Conservation (phyloP, 257 asterid species). For the Verbena officinalis region DNA sequence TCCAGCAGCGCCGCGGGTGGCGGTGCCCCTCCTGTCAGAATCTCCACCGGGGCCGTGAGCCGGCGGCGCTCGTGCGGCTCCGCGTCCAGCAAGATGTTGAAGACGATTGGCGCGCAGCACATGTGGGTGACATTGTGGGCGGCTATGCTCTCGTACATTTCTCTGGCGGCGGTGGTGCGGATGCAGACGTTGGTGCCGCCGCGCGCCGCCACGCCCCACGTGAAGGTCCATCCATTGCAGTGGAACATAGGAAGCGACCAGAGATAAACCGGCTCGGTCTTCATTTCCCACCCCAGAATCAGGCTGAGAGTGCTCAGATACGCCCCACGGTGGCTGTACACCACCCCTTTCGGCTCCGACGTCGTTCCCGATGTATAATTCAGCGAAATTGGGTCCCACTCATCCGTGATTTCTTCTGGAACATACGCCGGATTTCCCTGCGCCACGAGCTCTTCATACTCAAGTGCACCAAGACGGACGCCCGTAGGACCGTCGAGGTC, state of each 20-base stretch:
- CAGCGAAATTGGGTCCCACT: conserved; percentile 80
- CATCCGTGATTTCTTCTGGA: conserved; percentile 54
- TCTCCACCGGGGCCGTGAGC: conserved; percentile 38
- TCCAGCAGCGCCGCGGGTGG: conserved; percentile 71
- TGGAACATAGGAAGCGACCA: conserved; percentile 98
- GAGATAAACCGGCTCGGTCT: conserved; percentile 67
- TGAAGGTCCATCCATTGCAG: conserved; percentile 95
- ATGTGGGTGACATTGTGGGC: conserved; percentile 76
- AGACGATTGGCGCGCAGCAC: conserved; percentile 88
- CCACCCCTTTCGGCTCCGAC: conserved; percentile 86
- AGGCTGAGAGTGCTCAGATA: conserved; percentile 74
- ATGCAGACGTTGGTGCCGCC: conserved; percentile 93
- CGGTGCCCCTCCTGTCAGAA: conserved; percentile 88
- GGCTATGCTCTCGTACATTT: conserved; percentile 58
- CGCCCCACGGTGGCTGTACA: conserved; percentile 86
- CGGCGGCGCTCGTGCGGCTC: conserved; percentile 53
- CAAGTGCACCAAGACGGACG: conserved; percentile 54
- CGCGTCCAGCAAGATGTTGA: conserved; percentile 66
- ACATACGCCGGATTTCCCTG: conserved; percentile 44
- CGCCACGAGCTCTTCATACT: conserved; percentile 59
- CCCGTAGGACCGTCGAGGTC: conserved; percentile 58
- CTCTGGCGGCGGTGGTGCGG: conserved; percentile 62
- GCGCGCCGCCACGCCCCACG: conserved; percentile 91
- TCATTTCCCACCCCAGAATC: conserved; percentile 80
- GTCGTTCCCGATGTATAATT: conserved; percentile 92